These are phyloP conservation scores for Collybia sordida DNA, from an alignment of 768 basidiomycete species.

Conservation along the genomic window DNA sequence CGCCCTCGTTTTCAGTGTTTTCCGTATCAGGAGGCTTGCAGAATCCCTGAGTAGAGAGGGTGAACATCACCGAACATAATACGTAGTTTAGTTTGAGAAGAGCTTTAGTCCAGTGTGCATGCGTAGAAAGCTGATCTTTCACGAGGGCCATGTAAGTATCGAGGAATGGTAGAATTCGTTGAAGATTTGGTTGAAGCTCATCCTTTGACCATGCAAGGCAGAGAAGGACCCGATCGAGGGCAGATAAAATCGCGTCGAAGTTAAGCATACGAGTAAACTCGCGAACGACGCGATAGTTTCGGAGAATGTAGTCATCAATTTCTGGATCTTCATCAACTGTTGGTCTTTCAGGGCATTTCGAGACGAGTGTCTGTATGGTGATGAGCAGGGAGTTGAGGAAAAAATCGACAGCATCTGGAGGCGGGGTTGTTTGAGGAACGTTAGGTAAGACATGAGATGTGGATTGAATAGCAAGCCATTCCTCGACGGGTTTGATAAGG, in stretches of 20 bases:
- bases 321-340: constrained; percentile 24
- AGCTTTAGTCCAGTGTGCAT: constrained; percentile 67
- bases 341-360: constrained; percentile 29
- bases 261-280: constrained; percentile 50
- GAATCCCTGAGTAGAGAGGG: constrained; percentile 84
- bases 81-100: constrained; percentile 85
- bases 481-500: constrained; percentile 28
- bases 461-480: constrained; percentile 29
- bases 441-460: constrained; percentile 10
- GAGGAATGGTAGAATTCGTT: constrained; percentile 74
- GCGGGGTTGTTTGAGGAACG: constrained; percentile 7
- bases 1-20: constrained; percentile 50
- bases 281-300: constrained; percentile 42
- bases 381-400: constrained; percentile 67
- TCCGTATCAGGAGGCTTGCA: constrained; percentile 82
- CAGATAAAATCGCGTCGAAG: constrained; percentile 39
- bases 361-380: constrained; percentile 59
- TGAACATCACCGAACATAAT: constrained; percentile 69
- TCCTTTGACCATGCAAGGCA: constrained; percentile 34
- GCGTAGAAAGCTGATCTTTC: constrained; percentile 53
- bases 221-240: constrained; percentile 37
- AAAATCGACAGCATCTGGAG: constrained; percentile 26
- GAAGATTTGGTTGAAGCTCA: constrained; percentile 32
- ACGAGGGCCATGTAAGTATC: constrained; percentile 58
- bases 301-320: constrained; percentile 52